Percentiles rank a stretch among this genome's conserved stretches.
These are phyloP conservation scores for Clarireedia paspali DNA, from an alignment of 2,329 filamentous ascomycete genomes.

Conservation along the genomic window DNA sequence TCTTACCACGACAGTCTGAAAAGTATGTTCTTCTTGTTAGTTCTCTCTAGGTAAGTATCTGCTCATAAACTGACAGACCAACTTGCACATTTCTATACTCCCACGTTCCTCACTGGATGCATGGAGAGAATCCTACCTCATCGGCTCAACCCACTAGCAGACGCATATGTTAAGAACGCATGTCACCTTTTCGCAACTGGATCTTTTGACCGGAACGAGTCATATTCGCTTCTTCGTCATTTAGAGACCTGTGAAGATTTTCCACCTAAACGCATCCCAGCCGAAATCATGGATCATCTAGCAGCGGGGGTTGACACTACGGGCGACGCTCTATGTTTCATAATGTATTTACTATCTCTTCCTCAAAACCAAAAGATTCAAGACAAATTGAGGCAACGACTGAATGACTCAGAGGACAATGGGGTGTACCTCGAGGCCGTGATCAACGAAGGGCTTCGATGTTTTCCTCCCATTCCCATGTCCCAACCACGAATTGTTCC, in stretches of 20 bases:
- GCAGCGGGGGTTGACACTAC: slow-evolving; percentile 66
- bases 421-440: slow-evolving; percentile 56
- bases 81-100: background rate
- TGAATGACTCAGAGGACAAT: slow-evolving; percentile 34
- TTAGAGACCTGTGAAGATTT: slow-evolving; percentile 46
- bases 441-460: slow-evolving; percentile 53
- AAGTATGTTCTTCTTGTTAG: slow-evolving; percentile 36
- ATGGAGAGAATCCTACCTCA: background rate
- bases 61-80: background rate
- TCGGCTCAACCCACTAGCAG: background rate
- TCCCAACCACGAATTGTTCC: slow-evolving; percentile 56
- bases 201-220: slow-evolving; percentile 40
- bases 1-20: slow-evolving; percentile 61
- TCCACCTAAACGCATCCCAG: slow-evolving; percentile 41
- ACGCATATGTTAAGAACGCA: background rate
- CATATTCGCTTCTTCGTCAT: slow-evolving; percentile 47
- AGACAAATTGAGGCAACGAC: slow-evolving; percentile 33
- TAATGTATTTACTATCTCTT: slow-evolving; percentile 64
- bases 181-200: background rate
- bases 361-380: slow-evolving; percentile 46
- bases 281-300: slow-evolving; percentile 64
- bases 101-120: background rate
- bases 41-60: background rate
- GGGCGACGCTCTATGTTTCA: slow-evolving; percentile 59
- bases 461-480: slow-evolving; percentile 59